These are phyloP conservation scores for Kodamaea ohmeri DNA, from an alignment of 1,139 yeast genomes.

Conservation along the genomic window DNA sequence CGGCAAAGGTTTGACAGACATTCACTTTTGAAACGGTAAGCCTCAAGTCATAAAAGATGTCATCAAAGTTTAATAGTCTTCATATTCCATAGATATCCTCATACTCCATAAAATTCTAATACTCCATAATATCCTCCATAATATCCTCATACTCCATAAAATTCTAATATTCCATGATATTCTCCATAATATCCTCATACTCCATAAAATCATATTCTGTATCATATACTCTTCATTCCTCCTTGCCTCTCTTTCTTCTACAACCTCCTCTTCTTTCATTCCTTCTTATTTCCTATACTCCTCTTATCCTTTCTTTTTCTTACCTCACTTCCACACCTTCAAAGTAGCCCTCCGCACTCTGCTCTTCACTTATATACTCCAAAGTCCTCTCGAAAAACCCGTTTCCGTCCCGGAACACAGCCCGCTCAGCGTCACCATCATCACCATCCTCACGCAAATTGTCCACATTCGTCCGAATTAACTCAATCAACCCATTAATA, in stretches of 20 bases:
- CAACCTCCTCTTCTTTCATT: background rate
- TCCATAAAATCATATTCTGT: background rate
- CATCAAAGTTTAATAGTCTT: too few species aligned
- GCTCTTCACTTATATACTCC: constrained; percentile 63
- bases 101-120: background rate
- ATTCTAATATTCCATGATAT: background rate
- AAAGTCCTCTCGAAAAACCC: constrained; percentile 63
- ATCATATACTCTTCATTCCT: background rate
- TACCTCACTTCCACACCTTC: constrained; percentile 31
- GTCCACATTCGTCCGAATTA: constrained; percentile 73
- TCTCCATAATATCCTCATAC: background rate
- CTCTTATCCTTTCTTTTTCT: background rate
- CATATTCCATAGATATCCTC: background rate
- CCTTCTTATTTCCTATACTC: background rate
- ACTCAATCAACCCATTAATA: constrained; percentile 81
- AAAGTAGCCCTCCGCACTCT: constrained; percentile 59
- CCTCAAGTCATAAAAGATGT: background rate
- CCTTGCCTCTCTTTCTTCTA: background rate
- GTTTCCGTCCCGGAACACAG: constrained; percentile 30
- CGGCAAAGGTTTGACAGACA: too few species aligned
- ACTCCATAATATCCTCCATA: background rate
- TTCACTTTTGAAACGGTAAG: background rate
- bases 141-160: background rate
- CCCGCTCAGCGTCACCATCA: constrained; percentile 32
- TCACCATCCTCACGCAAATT: constrained; percentile 42